Conservation (phyloP, 768 basidiomycete genomes). For the Dentipellis sp. region DNA sequence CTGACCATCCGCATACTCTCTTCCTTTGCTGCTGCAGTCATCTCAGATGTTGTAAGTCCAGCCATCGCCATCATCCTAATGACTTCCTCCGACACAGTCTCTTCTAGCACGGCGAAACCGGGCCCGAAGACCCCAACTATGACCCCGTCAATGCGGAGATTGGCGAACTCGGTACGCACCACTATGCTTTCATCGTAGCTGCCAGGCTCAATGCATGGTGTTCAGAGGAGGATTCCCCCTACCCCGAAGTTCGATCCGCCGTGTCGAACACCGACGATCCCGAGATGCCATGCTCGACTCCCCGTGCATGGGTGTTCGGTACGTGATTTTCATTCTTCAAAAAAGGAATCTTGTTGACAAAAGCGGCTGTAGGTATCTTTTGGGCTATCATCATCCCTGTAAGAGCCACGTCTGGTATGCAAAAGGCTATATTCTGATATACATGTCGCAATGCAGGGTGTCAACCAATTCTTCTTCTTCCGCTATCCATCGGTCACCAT, state of each 20-base stretch:
- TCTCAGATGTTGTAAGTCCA: background rate
- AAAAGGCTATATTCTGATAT: background rate
- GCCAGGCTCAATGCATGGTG: background rate
- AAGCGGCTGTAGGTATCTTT: background rate
- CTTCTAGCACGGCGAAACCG: background rate
- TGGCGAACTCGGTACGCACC: background rate
- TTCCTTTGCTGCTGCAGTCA: background rate
- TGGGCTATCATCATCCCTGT: slow-evolving; percentile 1
- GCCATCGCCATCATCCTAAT: no score
- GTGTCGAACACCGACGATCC: slow-evolving; percentile 40
- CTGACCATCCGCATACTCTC: background rate
- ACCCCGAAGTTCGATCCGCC: slow-evolving; percentile 42
- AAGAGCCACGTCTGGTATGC: background rate
- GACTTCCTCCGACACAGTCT: background rate
- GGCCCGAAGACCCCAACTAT: background rate
- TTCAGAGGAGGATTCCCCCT: slow-evolving; percentile 37
- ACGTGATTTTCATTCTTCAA: slow-evolving; percentile 75
- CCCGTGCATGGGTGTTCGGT: slow-evolving; percentile 30
- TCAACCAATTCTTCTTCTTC: slow-evolving; percentile 46
- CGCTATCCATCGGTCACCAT: slow-evolving; percentile 27
- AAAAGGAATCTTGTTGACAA: slow-evolving; percentile 19
- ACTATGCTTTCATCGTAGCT: background rate
- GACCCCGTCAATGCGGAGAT: background rate
- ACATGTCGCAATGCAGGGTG: slow-evolving; percentile 17
- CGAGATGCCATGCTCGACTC: slow-evolving; percentile 25